Evolutionary conservation across 2,329 filamentous ascomycete species (phyloP), one percentile per base, ranked within the genome.

Genomic region (Trichothecium roseum): DNA sequence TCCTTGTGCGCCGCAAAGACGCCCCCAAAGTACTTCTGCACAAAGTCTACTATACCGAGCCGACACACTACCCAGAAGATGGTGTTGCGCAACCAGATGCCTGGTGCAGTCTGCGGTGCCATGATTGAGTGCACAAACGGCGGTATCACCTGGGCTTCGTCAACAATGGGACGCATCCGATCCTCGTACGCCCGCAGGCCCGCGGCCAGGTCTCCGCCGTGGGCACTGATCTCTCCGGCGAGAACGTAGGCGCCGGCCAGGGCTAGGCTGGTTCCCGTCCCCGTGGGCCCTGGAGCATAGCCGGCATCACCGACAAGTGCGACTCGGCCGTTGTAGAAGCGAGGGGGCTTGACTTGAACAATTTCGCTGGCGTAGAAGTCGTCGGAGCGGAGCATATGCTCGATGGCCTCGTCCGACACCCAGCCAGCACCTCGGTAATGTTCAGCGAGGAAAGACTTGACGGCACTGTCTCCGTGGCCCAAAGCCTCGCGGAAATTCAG

Each of bases 301-400:
- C 54, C 68, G 5, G 71, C 66, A 35, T 76, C 70, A 0, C 69
- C 71, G 2, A 72, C 43, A 2, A 71, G 49, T 1, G 57, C 58
- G n/a, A 71, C 59, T 1, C 64, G 63, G 0, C 63, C 60, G 0
- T 53, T 53, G 4, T 52, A 63, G 34, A 57, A 44, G 8, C 30
- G 32, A 2, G 58, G 46, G 36, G 67, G 39, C 29, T 61, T 62
- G 20, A 77, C 61, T 22, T 65, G 56, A 0, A 55, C 59, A 30
- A 69, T 47, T 4, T 57, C 50, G 35, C 62, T 55, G 32, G 57
- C 55, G 43, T 72, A 71, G 37, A 71, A 70, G 42, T 72, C 61
- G 3, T 55, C 45, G 0, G 57, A 31, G 22, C 24, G 38, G 38
- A 40, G 34, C 52, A 65, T 57, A 2, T 50, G 55, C 3, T 49